Percentiles rank a stretch among this genome's conserved stretches.
Evolutionary conservation across 2,329 filamentous ascomycete species (phyloP).

Genomic region (Trichoderma afroharzianum): DNA sequence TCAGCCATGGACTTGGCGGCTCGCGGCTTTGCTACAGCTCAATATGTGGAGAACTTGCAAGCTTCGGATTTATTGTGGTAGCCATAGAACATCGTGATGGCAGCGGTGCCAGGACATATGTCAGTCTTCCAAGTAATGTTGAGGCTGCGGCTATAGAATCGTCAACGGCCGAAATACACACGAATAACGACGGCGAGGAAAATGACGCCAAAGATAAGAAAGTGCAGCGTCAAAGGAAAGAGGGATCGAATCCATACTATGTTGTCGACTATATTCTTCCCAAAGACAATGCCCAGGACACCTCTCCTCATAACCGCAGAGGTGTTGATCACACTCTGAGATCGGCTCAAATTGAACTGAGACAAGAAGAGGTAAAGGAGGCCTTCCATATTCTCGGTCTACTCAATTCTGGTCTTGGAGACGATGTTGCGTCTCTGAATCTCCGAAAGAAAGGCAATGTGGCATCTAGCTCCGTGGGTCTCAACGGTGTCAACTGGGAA

Average conservation of each 20-base stretch:
- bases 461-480: constrained; percentile 56
- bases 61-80: constrained; percentile 62
- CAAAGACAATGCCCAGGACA: constrained; percentile 49
- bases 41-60: constrained; percentile 63
- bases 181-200: constrained; percentile 21
- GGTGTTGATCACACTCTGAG: constrained; percentile 60
- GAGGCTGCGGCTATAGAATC: constrained; percentile 32
- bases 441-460: constrained; percentile 54
- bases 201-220: constrained; percentile 33
- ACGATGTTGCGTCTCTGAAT: constrained; percentile 48
- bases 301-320: constrained; percentile 51
- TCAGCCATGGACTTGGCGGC: constrained; percentile 64
- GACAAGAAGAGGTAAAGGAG: constrained; percentile 62
- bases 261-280: constrained; percentile 62
- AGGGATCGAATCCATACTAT: constrained; percentile 37
- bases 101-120: constrained; percentile 56
- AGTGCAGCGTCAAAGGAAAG: constrained; percentile 26
- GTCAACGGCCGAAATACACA: constrained; percentile 27
- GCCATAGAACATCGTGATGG: constrained; percentile 65
- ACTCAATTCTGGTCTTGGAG: constrained; percentile 53
- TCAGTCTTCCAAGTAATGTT: constrained; percentile 50
- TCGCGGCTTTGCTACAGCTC: constrained; percentile 60
- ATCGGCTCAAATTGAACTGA: constrained; percentile 58
- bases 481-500: constrained; percentile 53
- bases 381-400: constrained; percentile 54